phyloP scores from a whole-genome alignment of 495 filamentous ascomycete species.

The Thermochaetoides thermophila region DNA sequence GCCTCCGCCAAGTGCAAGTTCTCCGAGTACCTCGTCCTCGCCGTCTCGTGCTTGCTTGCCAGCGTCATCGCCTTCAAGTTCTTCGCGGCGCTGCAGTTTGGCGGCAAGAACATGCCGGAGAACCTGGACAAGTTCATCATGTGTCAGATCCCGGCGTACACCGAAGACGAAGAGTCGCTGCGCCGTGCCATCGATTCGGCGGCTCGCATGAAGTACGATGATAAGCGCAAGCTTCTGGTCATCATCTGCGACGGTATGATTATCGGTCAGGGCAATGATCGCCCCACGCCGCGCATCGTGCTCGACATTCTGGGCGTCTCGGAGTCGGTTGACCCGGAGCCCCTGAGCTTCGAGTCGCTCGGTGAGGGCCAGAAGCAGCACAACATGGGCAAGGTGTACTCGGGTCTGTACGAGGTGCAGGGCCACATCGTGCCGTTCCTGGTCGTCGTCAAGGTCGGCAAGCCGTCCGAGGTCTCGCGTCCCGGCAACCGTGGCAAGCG shows the following conservation, averaged over 20 bases:
- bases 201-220: constrained; percentile 90
- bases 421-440: constrained; percentile 97
- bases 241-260: constrained; percentile 99
- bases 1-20: constrained; percentile 78
- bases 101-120: constrained; percentile 78
- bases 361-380: constrained; percentile 95
- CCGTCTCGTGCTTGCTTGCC: constrained; percentile 71
- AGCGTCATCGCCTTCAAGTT: constrained; percentile 89
- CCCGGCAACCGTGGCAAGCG: constrained; percentile 98
- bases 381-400: constrained; percentile 99
- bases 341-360: constrained; percentile 90
- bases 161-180: constrained; percentile 93
- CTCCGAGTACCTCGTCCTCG: constrained; percentile 78
- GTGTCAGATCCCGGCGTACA: constrained; percentile 94
- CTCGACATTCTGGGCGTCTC: constrained; percentile 93
- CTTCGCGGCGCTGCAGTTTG: constrained; percentile 87
- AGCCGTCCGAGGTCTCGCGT: constrained; percentile 89
- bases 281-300: constrained; percentile 88
- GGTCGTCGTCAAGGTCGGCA: constrained; percentile 93
- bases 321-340: constrained; percentile 89
- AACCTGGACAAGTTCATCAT: constrained; percentile 98
- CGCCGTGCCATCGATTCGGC: constrained; percentile 94
- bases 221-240: constrained; percentile 91
- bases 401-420: constrained; percentile 91
- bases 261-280: constrained; percentile 94